Evolutionary conservation across 2,329 filamentous ascomycete genomes (phyloP).

Genomic region (Ophidiomyces ophidiicola): DNA sequence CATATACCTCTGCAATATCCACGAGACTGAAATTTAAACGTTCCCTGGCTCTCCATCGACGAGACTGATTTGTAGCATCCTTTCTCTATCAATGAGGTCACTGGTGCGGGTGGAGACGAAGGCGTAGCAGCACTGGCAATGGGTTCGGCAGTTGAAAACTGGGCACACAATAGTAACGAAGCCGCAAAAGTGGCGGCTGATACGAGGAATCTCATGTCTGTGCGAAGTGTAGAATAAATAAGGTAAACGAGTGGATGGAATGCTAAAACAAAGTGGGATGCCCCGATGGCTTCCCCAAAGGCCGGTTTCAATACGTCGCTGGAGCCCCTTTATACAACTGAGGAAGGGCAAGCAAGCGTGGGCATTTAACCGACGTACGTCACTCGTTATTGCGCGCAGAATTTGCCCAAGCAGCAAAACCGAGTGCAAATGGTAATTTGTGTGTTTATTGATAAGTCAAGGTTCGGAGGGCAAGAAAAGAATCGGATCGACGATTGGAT

Average conservation of each 20-base stretch:
- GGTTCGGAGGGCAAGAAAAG: too few relatives aligned
- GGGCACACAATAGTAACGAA: constrained; percentile 6
- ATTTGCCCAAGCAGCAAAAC: too few relatives aligned
- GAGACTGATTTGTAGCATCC: constrained; percentile 43
- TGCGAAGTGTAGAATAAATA: background rate
- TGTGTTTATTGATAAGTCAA: too few relatives aligned
- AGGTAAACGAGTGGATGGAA: background rate
- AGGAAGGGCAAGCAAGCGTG: background rate
- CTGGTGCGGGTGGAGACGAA: too few relatives aligned
- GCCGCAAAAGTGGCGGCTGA: constrained; percentile 10
- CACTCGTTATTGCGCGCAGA: background rate
- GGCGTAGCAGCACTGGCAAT: background rate
- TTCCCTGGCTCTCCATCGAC: constrained; percentile 38
- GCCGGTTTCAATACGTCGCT: background rate
- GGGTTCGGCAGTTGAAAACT: background rate
- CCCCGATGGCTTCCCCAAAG: background rate
- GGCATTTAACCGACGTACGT: background rate
- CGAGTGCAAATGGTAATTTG: too few relatives aligned
- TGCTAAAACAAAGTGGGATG: background rate
- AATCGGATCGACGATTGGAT: too few relatives aligned
- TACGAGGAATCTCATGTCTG: constrained; percentile 9
- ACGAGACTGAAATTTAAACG: constrained; percentile 41
- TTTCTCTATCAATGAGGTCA: constrained; percentile 25
- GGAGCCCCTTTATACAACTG: background rate
- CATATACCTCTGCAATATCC: constrained; percentile 47